Percentiles rank a stretch among this genome's conserved stretches.
phyloP scores from a whole-genome alignment of 2,329 filamentous ascomycete genomes.

The Colletotrichum costaricense region DNA sequence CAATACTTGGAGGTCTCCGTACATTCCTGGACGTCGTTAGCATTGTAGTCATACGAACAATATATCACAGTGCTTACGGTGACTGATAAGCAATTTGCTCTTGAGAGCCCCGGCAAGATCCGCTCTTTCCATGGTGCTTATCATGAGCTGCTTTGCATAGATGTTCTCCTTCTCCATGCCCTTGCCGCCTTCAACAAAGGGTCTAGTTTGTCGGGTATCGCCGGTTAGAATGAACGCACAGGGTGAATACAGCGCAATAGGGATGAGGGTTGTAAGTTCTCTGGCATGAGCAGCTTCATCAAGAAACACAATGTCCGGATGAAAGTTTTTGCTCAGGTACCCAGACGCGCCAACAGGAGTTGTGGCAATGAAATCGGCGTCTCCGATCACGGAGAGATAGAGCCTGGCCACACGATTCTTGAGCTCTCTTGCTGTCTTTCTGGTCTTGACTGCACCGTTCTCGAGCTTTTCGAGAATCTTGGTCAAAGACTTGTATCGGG shows the following conservation, averaged over 20 bases:
- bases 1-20: constrained; percentile 52
- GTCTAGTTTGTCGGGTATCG: constrained; percentile 57
- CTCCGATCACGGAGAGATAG: constrained; percentile 51
- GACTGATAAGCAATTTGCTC: constrained; percentile 49
- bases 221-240: constrained; percentile 58
- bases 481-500: constrained; percentile 47
- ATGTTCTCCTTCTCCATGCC: background rate
- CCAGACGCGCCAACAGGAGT: constrained; percentile 54
- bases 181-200: constrained; percentile 49
- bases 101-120: constrained; percentile 45
- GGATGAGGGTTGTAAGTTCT: constrained; percentile 57
- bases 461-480: constrained; percentile 47
- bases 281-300: constrained; percentile 71
- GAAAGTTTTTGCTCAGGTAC: constrained; percentile 64
- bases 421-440: constrained; percentile 36
- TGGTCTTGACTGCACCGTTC: constrained; percentile 35
- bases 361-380: constrained; percentile 57
- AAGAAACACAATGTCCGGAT: constrained; percentile 87
- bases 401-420: constrained; percentile 46
- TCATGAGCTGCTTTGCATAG: constrained; percentile 32
- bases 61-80: constrained; percentile 38
- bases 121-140: constrained; percentile 54
- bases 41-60: background rate
- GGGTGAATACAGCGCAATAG: constrained; percentile 55
- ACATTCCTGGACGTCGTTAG: constrained; percentile 36